Evolutionary conservation across 306 rosid species (phyloP).

Genomic region (Prunus mira): DNA sequence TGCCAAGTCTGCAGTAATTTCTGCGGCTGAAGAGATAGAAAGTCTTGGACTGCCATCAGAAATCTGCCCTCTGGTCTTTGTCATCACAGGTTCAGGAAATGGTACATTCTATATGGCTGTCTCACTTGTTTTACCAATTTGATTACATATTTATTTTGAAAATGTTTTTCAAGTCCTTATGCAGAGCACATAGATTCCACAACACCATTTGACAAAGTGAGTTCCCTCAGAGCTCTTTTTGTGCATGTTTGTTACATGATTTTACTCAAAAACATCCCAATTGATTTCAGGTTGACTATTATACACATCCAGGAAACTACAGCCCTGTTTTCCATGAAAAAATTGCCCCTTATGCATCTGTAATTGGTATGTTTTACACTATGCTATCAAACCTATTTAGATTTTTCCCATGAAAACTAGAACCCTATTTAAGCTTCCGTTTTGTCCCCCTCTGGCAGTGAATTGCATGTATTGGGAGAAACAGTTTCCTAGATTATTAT

Average conservation of each 20-base stretch:
- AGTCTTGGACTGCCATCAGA: constrained; percentile 75
- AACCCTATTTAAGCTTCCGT: too few relatives aligned
- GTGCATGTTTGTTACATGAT: background rate
- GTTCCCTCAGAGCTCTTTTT: constrained; percentile 21
- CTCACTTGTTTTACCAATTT: background rate
- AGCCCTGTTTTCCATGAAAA: constrained; percentile 71
- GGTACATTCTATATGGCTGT: constrained; percentile 33
- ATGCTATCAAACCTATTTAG: constrained; percentile 1
- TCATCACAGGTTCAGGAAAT: constrained; percentile 89
- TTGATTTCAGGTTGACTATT: constrained; percentile 74
- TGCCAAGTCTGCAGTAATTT: too few relatives aligned
- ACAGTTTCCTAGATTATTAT: constrained; percentile 71
- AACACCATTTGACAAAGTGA: constrained; percentile 70
- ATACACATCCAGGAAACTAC: constrained; percentile 87
- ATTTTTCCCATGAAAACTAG: too few relatives aligned
- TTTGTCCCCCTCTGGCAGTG: constrained; percentile 37
- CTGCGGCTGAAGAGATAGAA: too few relatives aligned
- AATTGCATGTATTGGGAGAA: constrained; percentile 98
- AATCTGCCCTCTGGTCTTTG: constrained; percentile 83
- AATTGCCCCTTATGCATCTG: constrained; percentile 78
- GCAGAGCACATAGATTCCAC: constrained; percentile 29
- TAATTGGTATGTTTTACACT: constrained; percentile 57
- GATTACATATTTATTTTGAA: background rate
- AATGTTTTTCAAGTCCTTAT: too few relatives aligned
- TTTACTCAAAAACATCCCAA: background rate